Evolutionary conservation across 495 filamentous ascomycete species (phyloP).

Genomic region (Neurospora pannonica): DNA sequence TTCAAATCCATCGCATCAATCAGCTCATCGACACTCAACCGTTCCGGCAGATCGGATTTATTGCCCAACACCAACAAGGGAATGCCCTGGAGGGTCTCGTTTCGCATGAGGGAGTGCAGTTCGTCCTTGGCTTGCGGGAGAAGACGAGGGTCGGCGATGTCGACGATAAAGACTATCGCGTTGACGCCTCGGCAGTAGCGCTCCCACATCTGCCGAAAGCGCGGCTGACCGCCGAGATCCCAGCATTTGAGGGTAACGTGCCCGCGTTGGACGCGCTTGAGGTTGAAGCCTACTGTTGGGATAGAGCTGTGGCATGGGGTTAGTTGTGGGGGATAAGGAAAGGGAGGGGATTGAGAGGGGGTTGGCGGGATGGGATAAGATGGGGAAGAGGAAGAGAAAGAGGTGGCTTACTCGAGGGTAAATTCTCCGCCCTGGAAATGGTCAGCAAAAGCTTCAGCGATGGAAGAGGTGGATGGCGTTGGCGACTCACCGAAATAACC

Average conservation of each 20-base stretch:
- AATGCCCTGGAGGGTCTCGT: constrained; percentile 78
- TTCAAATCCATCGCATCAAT: constrained; percentile 91
- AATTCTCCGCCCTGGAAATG: constrained; percentile 83
- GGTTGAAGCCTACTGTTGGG: constrained; percentile 97
- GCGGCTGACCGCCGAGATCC: constrained; percentile 95
- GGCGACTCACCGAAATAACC: constrained; percentile 67
- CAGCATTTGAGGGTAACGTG: constrained; percentile 99
- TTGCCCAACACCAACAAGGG: constrained; percentile 95
- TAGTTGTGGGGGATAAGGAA: constrained; percentile 23
- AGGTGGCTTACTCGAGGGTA: constrained; percentile 86
- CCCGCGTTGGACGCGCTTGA: constrained; percentile 95
- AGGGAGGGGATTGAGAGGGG: neutral
- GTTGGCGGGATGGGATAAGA: constrained; percentile 2
- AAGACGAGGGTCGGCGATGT: constrained; percentile 72
- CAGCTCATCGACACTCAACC: constrained; percentile 84
- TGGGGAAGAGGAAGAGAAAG: neutral
- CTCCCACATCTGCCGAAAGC: constrained; percentile 99
- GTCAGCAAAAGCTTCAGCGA: neutral
- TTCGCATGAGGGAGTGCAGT: constrained; percentile 78
- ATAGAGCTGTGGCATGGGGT: constrained; percentile 66
- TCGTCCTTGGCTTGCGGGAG: constrained; percentile 87
- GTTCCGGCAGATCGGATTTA: constrained; percentile 85
- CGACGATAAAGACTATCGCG: constrained; percentile 91
- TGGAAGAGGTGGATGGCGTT: neutral
- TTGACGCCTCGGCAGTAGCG: constrained; percentile 95